phyloP scores from a whole-genome alignment of 345 rosid genomes.

The Xanthoceras sorbifolium region DNA sequence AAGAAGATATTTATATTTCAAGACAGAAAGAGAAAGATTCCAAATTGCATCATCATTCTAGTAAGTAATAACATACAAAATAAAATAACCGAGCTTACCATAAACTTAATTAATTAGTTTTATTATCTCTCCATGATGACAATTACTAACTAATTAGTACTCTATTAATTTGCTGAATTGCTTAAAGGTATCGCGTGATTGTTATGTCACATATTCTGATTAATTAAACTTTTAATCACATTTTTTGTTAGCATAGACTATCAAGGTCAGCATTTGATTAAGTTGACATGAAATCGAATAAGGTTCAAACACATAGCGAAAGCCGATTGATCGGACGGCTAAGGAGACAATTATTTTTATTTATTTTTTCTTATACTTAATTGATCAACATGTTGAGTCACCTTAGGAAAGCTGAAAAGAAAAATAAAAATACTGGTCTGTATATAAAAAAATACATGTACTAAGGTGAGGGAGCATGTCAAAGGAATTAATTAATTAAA shows the following conservation, averaged over 20 bases:
- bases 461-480: conserved; percentile 2
- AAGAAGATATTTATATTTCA: no score
- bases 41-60: no score
- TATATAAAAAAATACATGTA: background rate
- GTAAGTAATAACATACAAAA: no score
- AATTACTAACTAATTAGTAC: background rate
- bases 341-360: background rate
- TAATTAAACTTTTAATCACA: background rate
- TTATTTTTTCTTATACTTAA: background rate
- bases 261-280: background rate
- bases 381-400: conserved; percentile 1
- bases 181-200: background rate
- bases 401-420: background rate
- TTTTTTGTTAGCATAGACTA: background rate
- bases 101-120: background rate
- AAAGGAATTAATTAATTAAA: background rate
- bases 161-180: background rate
- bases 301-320: conserved; percentile 12
- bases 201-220: conserved; percentile 4
- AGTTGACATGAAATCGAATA: conserved; percentile 3
- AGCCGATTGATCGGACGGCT: conserved; percentile 23
- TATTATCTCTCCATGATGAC: background rate
- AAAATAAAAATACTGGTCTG: background rate
- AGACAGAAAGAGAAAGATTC: no score
- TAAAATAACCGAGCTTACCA: background rate